phyloP scores from a whole-genome alignment of 371 early-diverging fungal genomes.

The Gilbertella persicaria region DNA sequence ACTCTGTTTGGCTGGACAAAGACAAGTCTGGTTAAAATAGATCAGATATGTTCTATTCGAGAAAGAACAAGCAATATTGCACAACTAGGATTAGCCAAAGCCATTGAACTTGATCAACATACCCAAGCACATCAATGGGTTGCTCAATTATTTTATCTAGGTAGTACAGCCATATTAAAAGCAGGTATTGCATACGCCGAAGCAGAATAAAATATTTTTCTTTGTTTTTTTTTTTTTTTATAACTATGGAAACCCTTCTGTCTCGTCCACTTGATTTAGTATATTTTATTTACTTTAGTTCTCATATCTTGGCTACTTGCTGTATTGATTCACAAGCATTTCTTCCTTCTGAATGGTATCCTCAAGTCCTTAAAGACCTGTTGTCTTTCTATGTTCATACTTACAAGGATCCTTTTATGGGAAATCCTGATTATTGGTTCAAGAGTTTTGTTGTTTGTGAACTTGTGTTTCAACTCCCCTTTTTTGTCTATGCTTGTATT shows the following conservation, averaged over 20 bases:
- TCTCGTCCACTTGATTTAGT: constrained; percentile 52
- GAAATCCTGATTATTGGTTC: constrained; percentile 56
- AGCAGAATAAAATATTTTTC: neutral
- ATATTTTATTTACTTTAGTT: constrained; percentile 57
- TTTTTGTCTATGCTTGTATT: constrained; percentile 62
- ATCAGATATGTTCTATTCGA: constrained; percentile 57
- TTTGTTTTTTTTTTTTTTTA: neutral
- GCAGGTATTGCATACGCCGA: constrained; percentile 65
- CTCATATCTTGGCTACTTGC: constrained; percentile 64
- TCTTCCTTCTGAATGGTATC: constrained; percentile 39
- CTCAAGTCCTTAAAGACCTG: constrained; percentile 38
- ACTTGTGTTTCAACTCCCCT: constrained; percentile 64
- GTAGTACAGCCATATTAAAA: constrained; percentile 37
- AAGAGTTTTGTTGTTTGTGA: constrained; percentile 55
- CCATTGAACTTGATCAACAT: constrained; percentile 61
- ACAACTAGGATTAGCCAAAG: constrained; percentile 54
- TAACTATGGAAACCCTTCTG: constrained; percentile 1
- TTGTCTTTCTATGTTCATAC: constrained; percentile 36
- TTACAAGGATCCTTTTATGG: constrained; percentile 65
- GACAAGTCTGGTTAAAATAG: constrained; percentile 49
- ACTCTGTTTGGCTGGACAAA: constrained; percentile 13
- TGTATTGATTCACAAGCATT: constrained; percentile 53
- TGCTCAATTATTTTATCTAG: constrained; percentile 47
- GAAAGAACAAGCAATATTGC: constrained; percentile 58
- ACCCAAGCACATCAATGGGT: constrained; percentile 63